phyloP scores from a whole-genome alignment of 805 yeast species.

The Cyberlindnera meyerae region DNA sequence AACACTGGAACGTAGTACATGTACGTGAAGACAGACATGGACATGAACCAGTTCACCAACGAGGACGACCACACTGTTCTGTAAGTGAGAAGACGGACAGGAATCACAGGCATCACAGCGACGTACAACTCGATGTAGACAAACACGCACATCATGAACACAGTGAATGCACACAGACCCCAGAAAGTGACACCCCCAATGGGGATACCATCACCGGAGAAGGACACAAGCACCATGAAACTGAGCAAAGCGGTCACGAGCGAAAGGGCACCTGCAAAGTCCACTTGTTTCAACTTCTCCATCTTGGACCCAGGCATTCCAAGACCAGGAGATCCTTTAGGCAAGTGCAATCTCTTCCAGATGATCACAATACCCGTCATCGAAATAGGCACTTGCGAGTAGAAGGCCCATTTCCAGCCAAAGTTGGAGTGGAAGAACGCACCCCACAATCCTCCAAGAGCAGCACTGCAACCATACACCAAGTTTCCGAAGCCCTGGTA shows the following conservation, averaged over 20 bases:
- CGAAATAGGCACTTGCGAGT: conserved; percentile 49
- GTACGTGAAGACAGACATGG: conserved; percentile 61
- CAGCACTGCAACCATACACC: conserved; percentile 69
- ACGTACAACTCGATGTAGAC: conserved; percentile 38
- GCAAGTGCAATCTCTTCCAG: conserved; percentile 33
- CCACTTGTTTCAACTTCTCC: conserved; percentile 52
- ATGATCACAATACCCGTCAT: conserved; percentile 36
- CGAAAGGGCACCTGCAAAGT: conserved; percentile 57
- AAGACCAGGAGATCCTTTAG: conserved; percentile 48
- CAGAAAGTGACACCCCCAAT: conserved; percentile 42
- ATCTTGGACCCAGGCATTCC: conserved; percentile 41
- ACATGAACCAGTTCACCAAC: conserved; percentile 59
- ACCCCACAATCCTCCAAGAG: conserved; percentile 59
- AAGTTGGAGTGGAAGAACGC: conserved; percentile 47
- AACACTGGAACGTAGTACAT: conserved; percentile 70
- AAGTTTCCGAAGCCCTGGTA: conserved; percentile 79
- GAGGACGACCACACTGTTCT: conserved; percentile 62
- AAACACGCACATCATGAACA: conserved; percentile 34
- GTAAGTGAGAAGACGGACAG: conserved; percentile 47
- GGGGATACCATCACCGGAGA: conserved; percentile 54
- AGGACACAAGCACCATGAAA: conserved; percentile 61
- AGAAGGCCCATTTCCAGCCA: conserved; percentile 68
- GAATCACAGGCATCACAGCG: conserved; percentile 57
- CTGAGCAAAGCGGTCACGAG: conserved; percentile 54
- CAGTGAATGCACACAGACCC: conserved; percentile 30